Evolutionary conservation across 2,329 filamentous ascomycete genomes (phyloP).

Genomic region (Monosporascus sp.): DNA sequence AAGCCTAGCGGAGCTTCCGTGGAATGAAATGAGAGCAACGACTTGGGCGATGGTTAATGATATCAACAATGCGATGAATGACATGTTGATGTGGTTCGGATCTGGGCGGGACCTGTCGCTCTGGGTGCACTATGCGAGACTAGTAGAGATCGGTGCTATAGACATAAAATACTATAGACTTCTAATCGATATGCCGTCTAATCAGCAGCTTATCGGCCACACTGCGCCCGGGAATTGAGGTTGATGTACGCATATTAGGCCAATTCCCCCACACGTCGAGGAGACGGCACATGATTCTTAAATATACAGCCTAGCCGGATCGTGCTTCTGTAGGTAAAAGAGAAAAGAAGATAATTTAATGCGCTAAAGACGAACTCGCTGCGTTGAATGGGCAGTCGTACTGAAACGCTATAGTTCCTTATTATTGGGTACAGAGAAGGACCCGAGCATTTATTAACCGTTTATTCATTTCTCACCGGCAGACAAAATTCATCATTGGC

Average conservation of each 20-base stretch:
- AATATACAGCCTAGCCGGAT: neutral
- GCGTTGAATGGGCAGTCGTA: no score
- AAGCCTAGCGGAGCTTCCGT: constrained; percentile 14
- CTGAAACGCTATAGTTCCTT: no score
- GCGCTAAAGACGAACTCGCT: no score
- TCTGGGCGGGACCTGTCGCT: neutral
- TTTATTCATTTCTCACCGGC: neutral
- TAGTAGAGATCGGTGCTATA: neutral
- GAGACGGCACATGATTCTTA: neutral
- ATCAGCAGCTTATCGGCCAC: no score
- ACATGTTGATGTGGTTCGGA: neutral
- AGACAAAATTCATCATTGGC: neutral
- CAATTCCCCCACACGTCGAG: no score
- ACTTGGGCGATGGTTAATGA: neutral
- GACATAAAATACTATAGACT: neutral
- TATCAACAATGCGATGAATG: neutral
- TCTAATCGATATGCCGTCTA: neutral
- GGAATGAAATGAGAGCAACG: neutral
- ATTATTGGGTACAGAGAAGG: no score
- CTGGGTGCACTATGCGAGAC: neutral
- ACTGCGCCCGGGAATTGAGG: no score
- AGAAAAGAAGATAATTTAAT: no score
- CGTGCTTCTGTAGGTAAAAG: no score
- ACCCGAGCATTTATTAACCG: no score
- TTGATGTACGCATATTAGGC: no score